phyloP scores from a whole-genome alignment of 2,329 filamentous ascomycete genomes.

The Ascochyta pisi region DNA sequence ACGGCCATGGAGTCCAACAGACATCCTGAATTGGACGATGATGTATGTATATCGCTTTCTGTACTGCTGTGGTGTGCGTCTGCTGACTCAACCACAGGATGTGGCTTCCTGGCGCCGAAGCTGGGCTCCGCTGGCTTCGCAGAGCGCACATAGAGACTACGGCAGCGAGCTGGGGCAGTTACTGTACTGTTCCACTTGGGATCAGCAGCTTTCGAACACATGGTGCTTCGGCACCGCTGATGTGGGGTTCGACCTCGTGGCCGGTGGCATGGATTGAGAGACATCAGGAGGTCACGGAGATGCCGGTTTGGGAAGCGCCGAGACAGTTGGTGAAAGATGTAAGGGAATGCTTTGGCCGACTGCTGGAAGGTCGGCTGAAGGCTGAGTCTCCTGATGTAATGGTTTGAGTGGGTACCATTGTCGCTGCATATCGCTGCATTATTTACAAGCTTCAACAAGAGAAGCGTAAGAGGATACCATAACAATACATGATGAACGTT shows the following conservation, averaged over 20 bases:
- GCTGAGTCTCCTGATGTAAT: constrained; percentile 3
- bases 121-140: constrained; percentile 52
- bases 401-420: neutral
- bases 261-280: constrained; percentile 48
- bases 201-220: constrained; percentile 48
- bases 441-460: neutral
- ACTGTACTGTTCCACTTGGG: constrained; percentile 46
- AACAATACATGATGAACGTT: neutral
- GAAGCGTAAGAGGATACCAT: neutral
- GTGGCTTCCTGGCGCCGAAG: constrained; percentile 24
- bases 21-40: constrained; percentile 61
- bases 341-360: constrained; percentile 48
- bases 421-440: neutral
- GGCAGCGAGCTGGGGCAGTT: constrained; percentile 20
- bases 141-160: constrained; percentile 43
- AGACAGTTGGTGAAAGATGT: constrained; percentile 51
- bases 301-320: constrained; percentile 52
- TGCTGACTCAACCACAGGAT: constrained; percentile 6
- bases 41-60: constrained; percentile 50
- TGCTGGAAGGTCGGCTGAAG: constrained; percentile 22
- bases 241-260: constrained; percentile 50
- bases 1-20: constrained; percentile 48
- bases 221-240: constrained; percentile 36
- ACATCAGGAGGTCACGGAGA: constrained; percentile 41
- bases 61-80: too few species aligned